phyloP scores from a whole-genome alignment of 192 early-diverging fungal species.

The Coemansia sp. region DNA sequence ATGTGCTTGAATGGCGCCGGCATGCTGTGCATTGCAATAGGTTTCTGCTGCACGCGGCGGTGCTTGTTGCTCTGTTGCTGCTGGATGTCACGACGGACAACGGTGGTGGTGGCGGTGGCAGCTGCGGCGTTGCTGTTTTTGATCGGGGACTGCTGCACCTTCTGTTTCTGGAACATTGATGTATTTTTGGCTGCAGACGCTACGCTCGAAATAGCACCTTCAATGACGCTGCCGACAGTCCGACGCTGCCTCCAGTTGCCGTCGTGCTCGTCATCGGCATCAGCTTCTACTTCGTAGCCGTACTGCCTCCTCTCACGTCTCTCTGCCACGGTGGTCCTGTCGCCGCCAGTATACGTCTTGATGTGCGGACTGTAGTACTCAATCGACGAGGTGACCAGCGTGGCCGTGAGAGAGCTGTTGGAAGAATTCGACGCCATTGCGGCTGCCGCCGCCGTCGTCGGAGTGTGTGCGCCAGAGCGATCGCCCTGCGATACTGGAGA shows the following conservation, averaged over 20 bases:
- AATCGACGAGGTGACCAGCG: slow-evolving; percentile 45
- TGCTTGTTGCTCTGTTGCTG: neutral
- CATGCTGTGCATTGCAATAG: slow-evolving; percentile 37
- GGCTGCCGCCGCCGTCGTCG: neutral
- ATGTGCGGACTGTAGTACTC: slow-evolving; percentile 47
- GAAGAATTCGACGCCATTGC: slow-evolving; percentile 23
- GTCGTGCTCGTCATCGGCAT: slow-evolving; percentile 48
- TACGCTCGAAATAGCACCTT: neutral
- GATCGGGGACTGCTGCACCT: neutral
- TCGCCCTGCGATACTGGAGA: slow-evolving; percentile 16
- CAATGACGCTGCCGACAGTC: neutral
- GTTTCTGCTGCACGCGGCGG: neutral
- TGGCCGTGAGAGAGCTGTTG: slow-evolving; percentile 53
- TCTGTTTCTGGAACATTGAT: neutral
- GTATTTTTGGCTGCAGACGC: slow-evolving; percentile 1
- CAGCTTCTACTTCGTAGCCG: slow-evolving; percentile 24
- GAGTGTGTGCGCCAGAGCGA: slow-evolving; percentile 11
- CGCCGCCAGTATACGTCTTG: slow-evolving; percentile 7
- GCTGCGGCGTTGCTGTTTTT: neutral
- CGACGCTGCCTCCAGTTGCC: slow-evolving; percentile 15
- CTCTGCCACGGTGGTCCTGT: neutral
- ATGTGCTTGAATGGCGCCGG: slow-evolving; percentile 26
- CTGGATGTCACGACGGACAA: neutral
- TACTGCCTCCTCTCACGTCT: neutral
- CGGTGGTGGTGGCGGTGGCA: no score